Percentiles rank a stretch among this genome's conserved stretches.
phyloP scores from a whole-genome alignment of 2,329 filamentous ascomycete genomes.

The Fusarium siculi region DNA sequence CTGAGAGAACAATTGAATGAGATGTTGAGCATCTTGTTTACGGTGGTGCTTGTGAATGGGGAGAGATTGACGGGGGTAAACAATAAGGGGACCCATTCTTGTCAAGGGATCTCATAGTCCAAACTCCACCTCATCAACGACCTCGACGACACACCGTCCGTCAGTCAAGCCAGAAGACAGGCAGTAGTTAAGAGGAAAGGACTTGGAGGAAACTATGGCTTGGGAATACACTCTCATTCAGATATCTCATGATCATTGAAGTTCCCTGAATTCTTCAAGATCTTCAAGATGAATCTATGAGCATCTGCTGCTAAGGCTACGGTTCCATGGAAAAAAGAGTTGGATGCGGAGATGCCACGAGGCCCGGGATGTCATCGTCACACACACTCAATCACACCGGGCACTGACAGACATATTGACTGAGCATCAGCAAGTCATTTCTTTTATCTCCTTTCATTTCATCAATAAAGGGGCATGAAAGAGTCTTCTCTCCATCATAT shows the following conservation, averaged over 20 bases:
- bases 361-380: slow-evolving; percentile 39
- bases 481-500: not conserved
- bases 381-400: slow-evolving; percentile 25
- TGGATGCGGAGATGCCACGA: slow-evolving; percentile 39
- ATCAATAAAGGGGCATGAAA: not conserved
- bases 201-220: not conserved
- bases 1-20: slow-evolving; percentile 1
- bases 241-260: not conserved
- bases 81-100: slow-evolving; percentile 16
- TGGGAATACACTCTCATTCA: not conserved
- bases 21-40: not conserved
- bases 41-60: not conserved
- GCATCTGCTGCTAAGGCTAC: not conserved
- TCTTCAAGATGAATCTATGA: not conserved
- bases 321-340: slow-evolving; percentile 24
- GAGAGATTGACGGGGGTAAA: slow-evolving; percentile 9
- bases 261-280: no score
- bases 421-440: slow-evolving; percentile 17
- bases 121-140: slow-evolving; percentile 30
- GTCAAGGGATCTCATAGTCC: slow-evolving; percentile 30
- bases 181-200: not conserved
- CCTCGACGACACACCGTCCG: slow-evolving; percentile 37
- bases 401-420: slow-evolving; percentile 19
- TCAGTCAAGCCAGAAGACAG: not conserved
- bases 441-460: not conserved